Evolutionary conservation across 768 basidiomycete genomes (phyloP), one percentile per base, ranked within the genome.

Genomic region (Suillus hirtellus): DNA sequence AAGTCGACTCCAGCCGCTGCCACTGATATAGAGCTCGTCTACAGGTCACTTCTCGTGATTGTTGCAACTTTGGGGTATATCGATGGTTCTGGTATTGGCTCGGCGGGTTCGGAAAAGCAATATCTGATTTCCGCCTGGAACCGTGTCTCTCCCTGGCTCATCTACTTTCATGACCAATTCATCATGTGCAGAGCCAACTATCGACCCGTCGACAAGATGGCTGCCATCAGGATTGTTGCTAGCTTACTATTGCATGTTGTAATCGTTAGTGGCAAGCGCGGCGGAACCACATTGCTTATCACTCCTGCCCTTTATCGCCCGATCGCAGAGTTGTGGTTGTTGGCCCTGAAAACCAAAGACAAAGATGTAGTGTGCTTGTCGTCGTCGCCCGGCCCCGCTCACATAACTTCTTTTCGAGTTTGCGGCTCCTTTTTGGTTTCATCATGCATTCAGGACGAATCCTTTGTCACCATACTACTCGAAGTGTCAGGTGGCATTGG

Each of bases 101-200:
- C 43, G 3, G 43, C 43, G 17, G 19, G 2, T 12, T n/a, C n/a
- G 31, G 34, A 19, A 35, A n/a, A 19, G 11, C 19, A 12, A 8
- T 14, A 54, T n/a, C 35, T 54, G 11, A 3, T 37, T 7, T 54
- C 53, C 19, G 6, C n/a, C 35, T 54, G 53, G 35, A 37, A 54
- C n/a, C 7, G 35, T 54, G 12, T 54, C 35, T 11, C n/a, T 37
- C 53, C 53, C 4, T 54, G 53, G 35, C 35, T 54, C 21, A 35
- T 21, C 3, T 54, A 37, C 53, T 54, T 54, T 37, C 53, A 54
- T 21, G 35, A n/a, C 35, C 12, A 54, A n/a, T 54, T 37, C 31
- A 37, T 54, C 2, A 54, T 54, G 35, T 8, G 53, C 53, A 54
- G 53, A 54, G 35, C n/a, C n/a, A 54, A 37, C n/a, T 54, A 54